These are phyloP conservation scores for Cyclotella choctawhatcheeana DNA, from an alignment of 108 stramenopile genomes.

Conservation along the genomic window DNA sequence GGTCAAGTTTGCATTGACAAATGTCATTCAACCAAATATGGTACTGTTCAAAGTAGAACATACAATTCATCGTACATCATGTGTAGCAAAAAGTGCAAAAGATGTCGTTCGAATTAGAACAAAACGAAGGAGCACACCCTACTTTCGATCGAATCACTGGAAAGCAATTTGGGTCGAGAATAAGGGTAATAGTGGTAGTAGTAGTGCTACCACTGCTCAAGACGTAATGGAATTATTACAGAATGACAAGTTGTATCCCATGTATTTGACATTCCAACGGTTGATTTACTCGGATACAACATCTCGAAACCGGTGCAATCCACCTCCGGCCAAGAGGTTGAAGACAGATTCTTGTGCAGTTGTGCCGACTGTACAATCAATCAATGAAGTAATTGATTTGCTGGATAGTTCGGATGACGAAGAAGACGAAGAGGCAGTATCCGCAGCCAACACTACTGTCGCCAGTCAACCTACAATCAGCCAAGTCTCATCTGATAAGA, in stretches of 20 bases:
- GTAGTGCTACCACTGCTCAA: too few species aligned
- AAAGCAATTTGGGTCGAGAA: conserved; percentile 8
- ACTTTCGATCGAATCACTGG: conserved; percentile 23
- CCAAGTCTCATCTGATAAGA: too few species aligned
- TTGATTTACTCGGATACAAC: not conserved
- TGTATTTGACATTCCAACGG: conserved; percentile 12
- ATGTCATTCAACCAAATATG: conserved; percentile 8
- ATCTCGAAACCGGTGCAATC: not conserved
- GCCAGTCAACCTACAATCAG: too few species aligned
- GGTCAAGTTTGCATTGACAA: conserved; percentile 11
- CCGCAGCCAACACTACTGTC: not conserved
- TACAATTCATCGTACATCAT: not conserved
- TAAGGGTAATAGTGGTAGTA: too few species aligned
- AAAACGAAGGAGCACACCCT: not conserved
- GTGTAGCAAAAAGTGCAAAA: not conserved
- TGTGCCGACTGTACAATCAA: not conserved
- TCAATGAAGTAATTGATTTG: conserved; percentile 21
- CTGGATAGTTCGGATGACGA: conserved; percentile 48
- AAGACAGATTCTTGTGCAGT: conserved; percentile 11
- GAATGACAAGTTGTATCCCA: conserved; percentile 5
- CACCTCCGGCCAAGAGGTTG: conserved; percentile 21
- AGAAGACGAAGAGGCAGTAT: conserved; percentile 10
- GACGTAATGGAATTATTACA: not conserved
- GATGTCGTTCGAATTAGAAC: not conserved
- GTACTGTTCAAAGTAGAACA: conserved; percentile 28